phyloP scores from a whole-genome alignment of 2,329 filamentous ascomycete species.

The Volutella citrinella region DNA sequence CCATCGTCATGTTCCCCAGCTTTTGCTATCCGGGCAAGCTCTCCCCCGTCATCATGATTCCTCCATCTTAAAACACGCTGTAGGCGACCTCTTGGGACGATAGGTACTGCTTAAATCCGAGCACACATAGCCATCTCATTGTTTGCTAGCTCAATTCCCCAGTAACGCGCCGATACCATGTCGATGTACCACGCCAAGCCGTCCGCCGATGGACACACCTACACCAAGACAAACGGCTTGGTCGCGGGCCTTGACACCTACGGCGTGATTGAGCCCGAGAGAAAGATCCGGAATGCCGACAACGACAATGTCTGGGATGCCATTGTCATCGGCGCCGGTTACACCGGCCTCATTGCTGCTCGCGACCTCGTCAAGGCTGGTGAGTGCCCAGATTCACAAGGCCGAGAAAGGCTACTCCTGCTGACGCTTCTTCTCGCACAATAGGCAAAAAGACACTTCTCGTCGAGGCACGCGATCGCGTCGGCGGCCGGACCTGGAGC shows the following conservation, averaged over 20 bases:
- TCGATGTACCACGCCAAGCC: slow-evolving; percentile 5
- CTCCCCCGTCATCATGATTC: too few species aligned
- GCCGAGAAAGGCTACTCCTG: too few species aligned
- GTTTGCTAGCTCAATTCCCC: too few species aligned
- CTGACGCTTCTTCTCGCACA: too few species aligned
- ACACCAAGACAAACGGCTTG: slow-evolving; percentile 5
- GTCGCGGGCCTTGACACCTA: slow-evolving; percentile 5
- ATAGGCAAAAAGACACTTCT: slow-evolving; percentile 5
- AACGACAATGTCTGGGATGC: slow-evolving; percentile 2
- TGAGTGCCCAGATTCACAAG: background rate
- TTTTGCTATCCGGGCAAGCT: too few species aligned
- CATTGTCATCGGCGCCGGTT: slow-evolving; percentile 2
- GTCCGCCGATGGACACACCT: slow-evolving; percentile 6
- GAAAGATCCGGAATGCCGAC: slow-evolving; percentile 3
- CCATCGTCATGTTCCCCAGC: too few species aligned
- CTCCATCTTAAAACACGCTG: too few species aligned
- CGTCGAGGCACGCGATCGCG: slow-evolving; percentile 6
- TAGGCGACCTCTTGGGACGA: too few species aligned
- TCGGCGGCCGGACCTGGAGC: slow-evolving; percentile 9
- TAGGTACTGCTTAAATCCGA: too few species aligned
- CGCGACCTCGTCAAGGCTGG: slow-evolving; percentile 7
- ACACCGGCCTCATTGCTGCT: slow-evolving; percentile 5
- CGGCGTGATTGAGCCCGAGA: slow-evolving; percentile 5
- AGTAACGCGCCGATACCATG: slow-evolving; percentile 2
- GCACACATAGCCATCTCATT: too few species aligned